Evolutionary conservation across 306 rosid species (phyloP), one percentile per base, ranked within the genome.

Genomic region (Aeschynomene evenia): DNA sequence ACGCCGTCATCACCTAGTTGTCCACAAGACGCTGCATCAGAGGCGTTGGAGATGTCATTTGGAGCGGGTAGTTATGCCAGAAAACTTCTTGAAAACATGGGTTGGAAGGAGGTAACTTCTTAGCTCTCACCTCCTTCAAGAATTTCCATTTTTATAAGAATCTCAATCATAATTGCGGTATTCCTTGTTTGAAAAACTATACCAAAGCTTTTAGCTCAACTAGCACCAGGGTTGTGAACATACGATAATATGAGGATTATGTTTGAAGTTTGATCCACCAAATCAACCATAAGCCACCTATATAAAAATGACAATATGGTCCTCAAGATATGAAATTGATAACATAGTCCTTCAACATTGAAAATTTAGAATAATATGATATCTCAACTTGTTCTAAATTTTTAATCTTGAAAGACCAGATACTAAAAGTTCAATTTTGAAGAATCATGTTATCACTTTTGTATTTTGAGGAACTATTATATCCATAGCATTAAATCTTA

Each of bases 61-160:
- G 97, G 96, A 63, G 78, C 76, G 0, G 88, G 87, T n/a, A 93
- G 97, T 70, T 90, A 90, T 26, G 96, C 93, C 36, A 81, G 88
- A 79, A 88, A 79, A 73, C 78, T 88, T 54, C 64, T 90, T 2
- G 51, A 88, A 80, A 55, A 59, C 90, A 88, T 90, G 98, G 96
- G 97, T 23, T 93, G 98, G 97, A 90, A 93, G 48, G 93, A 93
- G 91, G 98, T 93, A 90, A 13, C n/a, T 55, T 59, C n/a, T 19
- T 3, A n/a, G n/a, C n/a, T n/a, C n/a, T n/a, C n/a, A 16, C 20
- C 6, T 8, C 29, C 66, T 13, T 26, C 50, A 51, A 61, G 56
- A 24, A 12, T 13, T 54, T 61, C 36, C 31, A 16, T 18, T 76
- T 51, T 60, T 21, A 55, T 59, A 23, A 21, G 48, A 57, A 18